Base-by-base conservation (phyloP, 2,329 filamentous ascomycete species). In the Elsinoe fawcettii region DNA sequence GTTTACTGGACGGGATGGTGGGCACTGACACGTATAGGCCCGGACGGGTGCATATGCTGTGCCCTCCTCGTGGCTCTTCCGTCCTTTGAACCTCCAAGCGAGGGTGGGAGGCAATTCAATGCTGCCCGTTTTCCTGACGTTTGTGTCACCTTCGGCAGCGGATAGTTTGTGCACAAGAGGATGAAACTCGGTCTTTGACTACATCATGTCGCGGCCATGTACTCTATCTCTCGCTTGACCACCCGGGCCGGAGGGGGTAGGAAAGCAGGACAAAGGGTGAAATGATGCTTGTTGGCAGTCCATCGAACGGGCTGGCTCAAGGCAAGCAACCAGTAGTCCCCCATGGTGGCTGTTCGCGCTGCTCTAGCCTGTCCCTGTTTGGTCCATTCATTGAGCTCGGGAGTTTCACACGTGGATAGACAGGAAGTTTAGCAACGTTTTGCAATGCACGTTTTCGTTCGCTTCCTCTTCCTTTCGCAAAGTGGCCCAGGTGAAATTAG, bases 331-430 rank as follows among this genome's bases (percentile, higher is more conserved):
- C 49, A 53, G 49, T 53, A 53, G 49, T 39, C 49, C 22, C 32
- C 34, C 34, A 53, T 39, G 25, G 49, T 53, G 49, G 49, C 49
- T 53, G 49, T 53, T 18, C 44, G 44, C 44, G 44, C 25, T 49
- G 44, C 44, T 49, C 23, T 53, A 53, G 49, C 32, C 32, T 53
- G 49, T 53, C 18, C 49, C 49, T 53, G 49, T 53, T 39, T 37
- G 49, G 49, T 22, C 32, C 16, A 53, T 37, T 37, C 14, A 12
- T n/a, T n/a, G 16, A 30, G 30, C 49, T 53, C 49, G 34, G 34
- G 49, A 53, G 49, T 37, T 51, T 51, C 46, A 51, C 27, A 8
- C 46, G 46, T 8, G 49, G 34, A 22, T 18, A 53, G 32, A 20
- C 34, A 34, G 16, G 12, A 39, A 37, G n/a, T 20, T 36, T 34